Evolutionary conservation across 106 monocot genomes (phyloP).

Genomic region (Chionographis japonica): DNA sequence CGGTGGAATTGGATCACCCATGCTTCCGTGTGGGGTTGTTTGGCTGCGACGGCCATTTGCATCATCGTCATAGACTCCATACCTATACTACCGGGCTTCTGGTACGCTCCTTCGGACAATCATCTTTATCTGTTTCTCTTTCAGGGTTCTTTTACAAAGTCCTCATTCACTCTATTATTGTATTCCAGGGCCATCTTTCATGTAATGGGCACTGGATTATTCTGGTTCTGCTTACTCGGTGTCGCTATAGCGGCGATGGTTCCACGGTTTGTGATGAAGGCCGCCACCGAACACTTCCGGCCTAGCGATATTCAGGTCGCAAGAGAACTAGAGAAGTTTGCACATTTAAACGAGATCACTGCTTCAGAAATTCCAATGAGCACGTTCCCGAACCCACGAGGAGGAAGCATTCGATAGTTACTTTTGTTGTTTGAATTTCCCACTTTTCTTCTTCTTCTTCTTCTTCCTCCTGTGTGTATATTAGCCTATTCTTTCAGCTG

Average conservation of each 20-base stretch:
- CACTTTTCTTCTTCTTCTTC: conserved; percentile 5
- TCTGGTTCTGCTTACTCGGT: conserved; percentile 68
- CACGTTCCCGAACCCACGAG: conserved; percentile 12
- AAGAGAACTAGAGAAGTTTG: conserved; percentile 66
- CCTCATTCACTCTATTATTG: not conserved
- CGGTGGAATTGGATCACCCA: conserved; percentile 80
- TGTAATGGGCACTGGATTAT: conserved; percentile 52
- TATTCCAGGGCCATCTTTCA: conserved; percentile 83
- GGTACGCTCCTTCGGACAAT: conserved; percentile 32
- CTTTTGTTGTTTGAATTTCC: conserved; percentile 3
- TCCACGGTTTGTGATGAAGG: conserved; percentile 64
- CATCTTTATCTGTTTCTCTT: not conserved
- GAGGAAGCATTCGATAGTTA: conserved; percentile 10
- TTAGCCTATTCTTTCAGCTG: conserved; percentile 57
- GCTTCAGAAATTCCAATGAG: conserved; percentile 45
- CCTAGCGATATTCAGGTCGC: conserved; percentile 81
- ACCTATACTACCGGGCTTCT: conserved; percentile 53
- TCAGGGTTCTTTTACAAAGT: not conserved
- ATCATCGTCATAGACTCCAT: conserved; percentile 59
- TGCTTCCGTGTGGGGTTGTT: conserved; percentile 69
- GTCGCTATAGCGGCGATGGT: conserved; percentile 53
- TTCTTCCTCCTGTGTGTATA: conserved; percentile 33
- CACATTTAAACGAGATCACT: not conserved
- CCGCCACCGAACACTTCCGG: conserved; percentile 35
- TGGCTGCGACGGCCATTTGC: conserved; percentile 44